Base-by-base conservation (phyloP, 2,329 filamentous ascomycete species). In the Sclerotiophoma versabilis region DNA sequence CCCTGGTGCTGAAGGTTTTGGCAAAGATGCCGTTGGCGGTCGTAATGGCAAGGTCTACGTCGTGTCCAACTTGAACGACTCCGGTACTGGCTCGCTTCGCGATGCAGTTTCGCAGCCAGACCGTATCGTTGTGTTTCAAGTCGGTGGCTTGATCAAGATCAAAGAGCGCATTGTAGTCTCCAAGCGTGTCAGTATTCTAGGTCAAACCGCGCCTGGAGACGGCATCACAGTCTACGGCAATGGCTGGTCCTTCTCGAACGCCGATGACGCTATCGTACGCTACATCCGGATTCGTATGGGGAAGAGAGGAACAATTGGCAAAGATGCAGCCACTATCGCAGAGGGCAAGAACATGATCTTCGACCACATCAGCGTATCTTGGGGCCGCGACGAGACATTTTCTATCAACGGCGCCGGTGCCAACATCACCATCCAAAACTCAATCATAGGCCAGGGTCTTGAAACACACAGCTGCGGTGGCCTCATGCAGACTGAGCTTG, bases 371-470 rank as follows among this genome's bases (percentile, higher is more conserved):
- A 80, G 77, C 17, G 78, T 81, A 14, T 77, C 79, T 0, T 85
- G 81, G 79, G 82, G 83, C n/a, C 80, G 80, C 10, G 81, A 83
- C 53, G 82, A 84, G 68, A 84, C 80, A 1, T 83, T 83, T 59
- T 79, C 76, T 11, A 83, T 84, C 62, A 81, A 72, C 19, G 81
- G 80, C 0, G 74, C 73, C 1, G 76, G 76, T 1, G 71, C 72
- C 14, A 83, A 83, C 48, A 76, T 83, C 38, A 83, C 81, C 0
- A 77, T 84, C 14, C 78, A 82, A 53, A 77, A 83, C 60, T 79
- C 75, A 27, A 83, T 84, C 59, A 83, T 84, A 48, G 80, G 75
- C 0, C 81, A 84, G 60, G 81, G 82, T 0, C 73, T 84, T 1
- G 76, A 82, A 56, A 82, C 81, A 0, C 82, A 84, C 60, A 80